Evolutionary conservation across 2,329 filamentous ascomycete species (phyloP), one percentile per base, ranked within the genome.

Genomic region (Zymoseptoria brevis): DNA sequence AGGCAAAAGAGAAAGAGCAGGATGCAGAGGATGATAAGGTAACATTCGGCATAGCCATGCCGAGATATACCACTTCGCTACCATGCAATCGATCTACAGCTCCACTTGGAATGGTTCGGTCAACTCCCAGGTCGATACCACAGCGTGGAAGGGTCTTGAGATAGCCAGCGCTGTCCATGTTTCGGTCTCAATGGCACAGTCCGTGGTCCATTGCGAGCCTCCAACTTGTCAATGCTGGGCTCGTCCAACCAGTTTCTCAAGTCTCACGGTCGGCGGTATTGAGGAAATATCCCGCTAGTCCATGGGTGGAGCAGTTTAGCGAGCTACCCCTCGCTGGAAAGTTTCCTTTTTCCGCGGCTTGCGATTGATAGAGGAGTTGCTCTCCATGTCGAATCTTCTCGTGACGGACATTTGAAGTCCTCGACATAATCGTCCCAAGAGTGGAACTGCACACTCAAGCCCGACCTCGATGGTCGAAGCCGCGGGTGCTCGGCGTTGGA

Each of bases 241-340:
- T n/a, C 13, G 6, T 45, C 35, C 16, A 9, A 45, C 13, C 35
- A 16, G 35, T 45, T 16, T 45, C 13, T 45, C 35, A 7, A 45
- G 16, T 11, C 21, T 22, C 30, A 13, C 22, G 6, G 30, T 35
- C 35, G 9, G 16, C 4, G 16, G 13, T n/a, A n/a, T 11, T 7
- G 11, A 16, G 35, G 13, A 45, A 7, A n/a, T 45, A 51, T 26
- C 19, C 35, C 62, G 59, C 61, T 65, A 62, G 61, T 57, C 55
- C 48, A 54, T 55, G 59, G 58, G 54, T 60, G 63, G 55, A 62
- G 59, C 56, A 60, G 57, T 57, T 49, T 51, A 58, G 61, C 63
- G 63, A 65, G 61, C 54, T 56, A 26, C 53, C 55, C 51, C 59
- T 65, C 63, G 63, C 61, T 62, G 54, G 51, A 48, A 49, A 58